These are phyloP conservation scores for Phialocephala subalpina DNA, from an alignment of 2,329 filamentous ascomycete genomes.

Conservation along the genomic window DNA sequence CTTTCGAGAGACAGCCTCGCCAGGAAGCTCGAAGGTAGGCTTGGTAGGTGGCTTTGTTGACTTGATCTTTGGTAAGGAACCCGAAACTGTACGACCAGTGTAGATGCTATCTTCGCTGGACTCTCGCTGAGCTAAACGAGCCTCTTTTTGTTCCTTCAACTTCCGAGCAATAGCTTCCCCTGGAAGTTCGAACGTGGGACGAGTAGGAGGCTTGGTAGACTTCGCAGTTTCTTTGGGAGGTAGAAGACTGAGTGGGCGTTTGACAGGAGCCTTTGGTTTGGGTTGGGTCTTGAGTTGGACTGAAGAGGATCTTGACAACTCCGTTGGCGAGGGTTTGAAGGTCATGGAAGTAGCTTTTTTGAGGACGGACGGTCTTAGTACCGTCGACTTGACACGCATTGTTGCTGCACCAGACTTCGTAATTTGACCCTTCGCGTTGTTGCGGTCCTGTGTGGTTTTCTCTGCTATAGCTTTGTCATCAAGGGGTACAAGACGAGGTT, in stretches of 20 bases:
- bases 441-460: not conserved
- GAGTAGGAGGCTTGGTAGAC: constrained; percentile 62
- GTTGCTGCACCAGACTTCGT: constrained; percentile 49
- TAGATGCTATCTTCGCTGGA: constrained; percentile 47
- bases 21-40: constrained; percentile 68
- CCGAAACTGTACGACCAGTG: constrained; percentile 47
- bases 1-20: constrained; percentile 60
- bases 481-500: constrained; percentile 7
- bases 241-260: constrained; percentile 52
- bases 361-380: constrained; percentile 32
- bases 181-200: constrained; percentile 67
- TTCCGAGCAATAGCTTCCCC: constrained; percentile 67
- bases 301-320: constrained; percentile 25
- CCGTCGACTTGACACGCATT: constrained; percentile 51
- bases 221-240: constrained; percentile 54
- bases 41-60: constrained; percentile 60
- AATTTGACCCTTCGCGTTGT: constrained; percentile 37
- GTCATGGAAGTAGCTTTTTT: constrained; percentile 41
- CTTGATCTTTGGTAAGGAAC: constrained; percentile 50
- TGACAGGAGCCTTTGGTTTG: constrained; percentile 34
- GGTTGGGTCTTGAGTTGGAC: constrained; percentile 41
- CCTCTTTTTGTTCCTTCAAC: constrained; percentile 65
- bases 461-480: not conserved
- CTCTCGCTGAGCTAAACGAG: constrained; percentile 54
- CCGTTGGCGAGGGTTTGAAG: constrained; percentile 27